phyloP scores from a whole-genome alignment of 306 rosid genomes.

The Aeschynomene evenia region DNA sequence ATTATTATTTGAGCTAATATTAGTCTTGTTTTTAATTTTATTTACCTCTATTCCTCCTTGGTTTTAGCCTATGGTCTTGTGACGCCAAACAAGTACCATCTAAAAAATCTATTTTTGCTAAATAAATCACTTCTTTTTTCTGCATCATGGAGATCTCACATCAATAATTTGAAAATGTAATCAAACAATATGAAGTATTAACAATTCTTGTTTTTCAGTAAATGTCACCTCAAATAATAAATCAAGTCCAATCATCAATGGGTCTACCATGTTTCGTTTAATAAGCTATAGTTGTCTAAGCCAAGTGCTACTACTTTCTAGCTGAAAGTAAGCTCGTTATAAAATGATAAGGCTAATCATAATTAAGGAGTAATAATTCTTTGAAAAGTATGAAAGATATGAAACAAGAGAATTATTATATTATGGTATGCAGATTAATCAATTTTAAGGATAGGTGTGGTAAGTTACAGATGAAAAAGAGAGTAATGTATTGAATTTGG shows the following conservation, averaged over 20 bases:
- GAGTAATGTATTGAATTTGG: background rate
- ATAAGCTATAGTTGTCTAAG: too few relatives aligned
- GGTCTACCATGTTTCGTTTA: too few relatives aligned
- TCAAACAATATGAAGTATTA: background rate
- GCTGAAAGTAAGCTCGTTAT: background rate
- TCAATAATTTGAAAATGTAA: background rate
- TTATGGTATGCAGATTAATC: background rate
- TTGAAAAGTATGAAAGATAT: background rate
- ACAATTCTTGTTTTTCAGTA: background rate
- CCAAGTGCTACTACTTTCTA: background rate
- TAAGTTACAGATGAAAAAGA: background rate
- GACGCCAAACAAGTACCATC: too few relatives aligned
- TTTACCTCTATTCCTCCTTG: too few relatives aligned
- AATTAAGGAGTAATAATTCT: background rate
- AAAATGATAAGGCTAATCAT: too few relatives aligned
- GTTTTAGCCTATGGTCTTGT: too few relatives aligned
- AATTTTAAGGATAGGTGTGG: background rate
- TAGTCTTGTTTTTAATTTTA: background rate
- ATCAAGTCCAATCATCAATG: background rate
- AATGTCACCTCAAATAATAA: background rate
- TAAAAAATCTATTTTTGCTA: too few relatives aligned
- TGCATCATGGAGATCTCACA: background rate
- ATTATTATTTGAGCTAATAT: background rate
- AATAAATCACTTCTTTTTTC: background rate
- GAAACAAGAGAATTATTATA: background rate